Conservation (phyloP, 1,284 basidiomycete genomes). For the Porogramme epimiltina region DNA sequence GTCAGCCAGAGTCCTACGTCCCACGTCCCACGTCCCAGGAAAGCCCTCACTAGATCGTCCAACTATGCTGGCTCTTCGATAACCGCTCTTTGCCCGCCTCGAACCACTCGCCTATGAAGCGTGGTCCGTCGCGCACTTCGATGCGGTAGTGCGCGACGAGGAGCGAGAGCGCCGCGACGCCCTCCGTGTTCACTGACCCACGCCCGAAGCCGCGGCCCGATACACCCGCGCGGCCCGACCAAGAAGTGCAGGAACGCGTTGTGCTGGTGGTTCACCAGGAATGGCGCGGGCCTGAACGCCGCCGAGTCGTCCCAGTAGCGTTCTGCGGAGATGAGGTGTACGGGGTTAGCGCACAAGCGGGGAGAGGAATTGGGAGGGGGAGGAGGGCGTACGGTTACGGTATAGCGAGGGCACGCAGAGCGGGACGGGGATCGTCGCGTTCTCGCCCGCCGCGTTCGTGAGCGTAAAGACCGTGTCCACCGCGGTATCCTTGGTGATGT, state of each 20-base stretch:
- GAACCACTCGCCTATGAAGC: conserved; percentile 31
- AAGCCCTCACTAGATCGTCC: conserved; percentile 17
- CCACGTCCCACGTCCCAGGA: too few relatives aligned
- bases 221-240: conserved; percentile 39
- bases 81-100: conserved; percentile 31
- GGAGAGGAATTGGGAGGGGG: neutral
- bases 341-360: neutral
- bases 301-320: conserved; percentile 43
- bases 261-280: conserved; percentile 39
- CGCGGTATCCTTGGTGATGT: conserved; percentile 41
- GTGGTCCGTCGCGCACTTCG: conserved; percentile 31
- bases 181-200: conserved; percentile 35
- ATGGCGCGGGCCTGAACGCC: conserved; percentile 42
- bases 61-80: conserved; percentile 13
- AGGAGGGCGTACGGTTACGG: neutral
- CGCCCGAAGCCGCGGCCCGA: conserved; percentile 47
- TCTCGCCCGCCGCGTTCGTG: conserved; percentile 41
- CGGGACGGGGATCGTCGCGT: conserved; percentile 42
- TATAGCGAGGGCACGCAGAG: too few relatives aligned
- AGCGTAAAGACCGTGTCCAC: conserved; percentile 48
- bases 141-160: conserved; percentile 24
- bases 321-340: conserved; percentile 27
- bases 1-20: too few relatives aligned
- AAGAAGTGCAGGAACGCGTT: conserved; percentile 46
- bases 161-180: conserved; percentile 24